Conservation (phyloP, 768 basidiomycete species). For the Lyophyllum atratum region DNA sequence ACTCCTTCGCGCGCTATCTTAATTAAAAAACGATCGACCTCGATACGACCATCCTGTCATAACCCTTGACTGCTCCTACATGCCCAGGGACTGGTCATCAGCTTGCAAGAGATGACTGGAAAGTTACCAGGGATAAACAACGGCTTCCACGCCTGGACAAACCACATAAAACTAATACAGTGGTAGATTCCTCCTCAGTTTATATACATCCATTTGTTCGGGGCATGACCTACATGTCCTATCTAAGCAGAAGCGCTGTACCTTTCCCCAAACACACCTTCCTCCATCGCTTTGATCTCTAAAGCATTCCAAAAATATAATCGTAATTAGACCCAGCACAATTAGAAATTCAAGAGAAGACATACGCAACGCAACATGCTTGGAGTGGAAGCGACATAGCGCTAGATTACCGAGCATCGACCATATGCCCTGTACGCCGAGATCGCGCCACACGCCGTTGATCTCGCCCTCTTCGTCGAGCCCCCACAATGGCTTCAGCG, state of each 20-base stretch:
- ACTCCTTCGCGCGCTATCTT: too few species aligned
- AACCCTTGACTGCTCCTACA: too few species aligned
- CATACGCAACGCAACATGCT: slow-evolving; percentile 63
- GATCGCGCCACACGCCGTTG: slow-evolving; percentile 46
- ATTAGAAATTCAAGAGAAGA: slow-evolving; percentile 10
- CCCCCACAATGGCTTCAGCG: slow-evolving; percentile 59
- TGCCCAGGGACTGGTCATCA: too few species aligned
- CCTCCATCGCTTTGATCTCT: slow-evolving; percentile 15
- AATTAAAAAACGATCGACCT: too few species aligned
- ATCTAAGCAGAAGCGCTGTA: neutral
- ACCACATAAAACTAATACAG: too few species aligned
- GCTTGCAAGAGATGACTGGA: too few species aligned
- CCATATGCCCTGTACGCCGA: slow-evolving; percentile 56
- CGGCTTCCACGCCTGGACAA: too few species aligned
- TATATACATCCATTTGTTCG: neutral
- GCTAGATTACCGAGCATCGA: slow-evolving; percentile 63
- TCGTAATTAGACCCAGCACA: neutral
- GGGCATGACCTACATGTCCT: neutral
- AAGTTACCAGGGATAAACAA: too few species aligned
- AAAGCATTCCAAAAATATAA: neutral
- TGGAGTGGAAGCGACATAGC: slow-evolving; percentile 60
- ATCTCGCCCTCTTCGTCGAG: slow-evolving; percentile 64
- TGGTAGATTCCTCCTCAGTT: neutral
- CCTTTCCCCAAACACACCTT: neutral
- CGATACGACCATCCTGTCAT: too few species aligned